Percentiles rank a stretch among this genome's conserved stretches.
phyloP scores from a whole-genome alignment of 495 filamentous ascomycete species.

The Apiosordaria backusii region DNA sequence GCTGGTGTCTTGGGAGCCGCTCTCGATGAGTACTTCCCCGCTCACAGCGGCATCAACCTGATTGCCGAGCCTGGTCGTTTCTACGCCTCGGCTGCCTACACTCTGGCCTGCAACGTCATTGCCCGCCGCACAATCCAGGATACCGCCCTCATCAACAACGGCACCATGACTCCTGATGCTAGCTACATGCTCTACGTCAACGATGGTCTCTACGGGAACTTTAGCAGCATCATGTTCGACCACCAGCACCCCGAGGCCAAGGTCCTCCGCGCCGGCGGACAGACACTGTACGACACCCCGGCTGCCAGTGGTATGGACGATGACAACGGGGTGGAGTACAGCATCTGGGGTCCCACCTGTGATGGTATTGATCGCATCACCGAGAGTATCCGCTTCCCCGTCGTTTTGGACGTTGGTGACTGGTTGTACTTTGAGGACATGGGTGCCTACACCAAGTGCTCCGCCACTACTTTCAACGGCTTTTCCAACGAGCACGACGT shows the following conservation, averaged over 20 bases:
- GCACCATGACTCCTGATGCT: conserved; percentile 39
- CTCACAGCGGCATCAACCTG: conserved; percentile 64
- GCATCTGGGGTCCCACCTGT: conserved; percentile 97
- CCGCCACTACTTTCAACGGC: conserved; percentile 97
- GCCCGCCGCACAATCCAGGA: conserved; percentile 80
- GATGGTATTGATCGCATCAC: conserved; percentile 94
- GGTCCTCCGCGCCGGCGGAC: conserved; percentile 62
- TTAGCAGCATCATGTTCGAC: conserved; percentile 98
- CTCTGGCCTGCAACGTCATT: conserved; percentile 88
- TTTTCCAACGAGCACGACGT: conserved; percentile 89
- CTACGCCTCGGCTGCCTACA: conserved; percentile 91
- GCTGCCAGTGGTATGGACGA: conserved; percentile 35
- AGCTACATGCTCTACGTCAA: conserved; percentile 97
- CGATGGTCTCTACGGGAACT: conserved; percentile 96
- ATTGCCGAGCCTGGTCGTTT: conserved; percentile 97
- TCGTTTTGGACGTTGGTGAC: conserved; percentile 80
- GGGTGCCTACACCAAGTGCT: conserved; percentile 98
- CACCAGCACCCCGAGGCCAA: conserved; percentile 88
- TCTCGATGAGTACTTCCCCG: conserved; percentile 82
- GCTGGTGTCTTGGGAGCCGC: conserved; percentile 74
- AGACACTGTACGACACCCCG: conserved; percentile 47
- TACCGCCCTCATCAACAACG: conserved; percentile 31
- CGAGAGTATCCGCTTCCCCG: conserved; percentile 66
- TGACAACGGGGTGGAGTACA: conserved; percentile 60
- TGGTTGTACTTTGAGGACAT: conserved; percentile 99